Base-by-base conservation (phyloP, 352 stramenopile species). In the Halophytophthora batemanensis region DNA sequence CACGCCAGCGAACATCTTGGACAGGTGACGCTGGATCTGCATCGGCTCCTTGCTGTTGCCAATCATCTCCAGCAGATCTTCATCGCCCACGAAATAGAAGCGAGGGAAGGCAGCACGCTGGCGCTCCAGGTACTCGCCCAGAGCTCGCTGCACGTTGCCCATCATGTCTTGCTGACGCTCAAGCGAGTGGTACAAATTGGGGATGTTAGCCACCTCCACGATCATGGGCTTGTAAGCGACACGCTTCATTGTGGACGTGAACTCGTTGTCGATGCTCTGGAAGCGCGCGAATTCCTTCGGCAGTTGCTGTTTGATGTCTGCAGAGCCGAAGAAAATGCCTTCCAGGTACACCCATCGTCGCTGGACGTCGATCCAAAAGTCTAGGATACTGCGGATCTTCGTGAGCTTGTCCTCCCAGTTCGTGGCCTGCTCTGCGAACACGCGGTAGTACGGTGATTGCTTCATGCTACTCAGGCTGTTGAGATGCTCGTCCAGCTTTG, bases 71-170 rank as follows among this genome's bases (percentile, higher is more conserved):
- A 99, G 84, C 46, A 99, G 85, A 76, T 99, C 98, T 79, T 99
- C 98, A 64, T 99, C 97, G 41, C 97, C 98, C 11, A 99, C 87
- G 58, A 99, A 99, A 69, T 99, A 99, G 66, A 99, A 99, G n/a
- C 98, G 93, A 65, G 69, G 89, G 54, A 99, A 98, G 37, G 91
- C 89, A 44, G 85, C 90, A 35, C 97, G 86, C 71, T 99, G 97
- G 14, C 96, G 98, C 66, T 99, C 96, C 8, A 99, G 81, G 66
- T 99, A 99, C 58, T 99, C 95, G 52, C 98, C 97, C 8, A 99
- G 77, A n/a, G 96, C 96, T 64, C 98, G 97, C 67, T 99, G 97
- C 25, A 99, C 98, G n/a, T 99, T 98, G 5, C 79, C 89, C 93
- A 99, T 98, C 59, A 99, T 93, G 61, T 98, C 87, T 70, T 98